Percentiles rank a stretch among this genome's conserved stretches.
Evolutionary conservation across 345 rosid species (phyloP).

Genomic region (Eucalyptus sideroxylon): DNA sequence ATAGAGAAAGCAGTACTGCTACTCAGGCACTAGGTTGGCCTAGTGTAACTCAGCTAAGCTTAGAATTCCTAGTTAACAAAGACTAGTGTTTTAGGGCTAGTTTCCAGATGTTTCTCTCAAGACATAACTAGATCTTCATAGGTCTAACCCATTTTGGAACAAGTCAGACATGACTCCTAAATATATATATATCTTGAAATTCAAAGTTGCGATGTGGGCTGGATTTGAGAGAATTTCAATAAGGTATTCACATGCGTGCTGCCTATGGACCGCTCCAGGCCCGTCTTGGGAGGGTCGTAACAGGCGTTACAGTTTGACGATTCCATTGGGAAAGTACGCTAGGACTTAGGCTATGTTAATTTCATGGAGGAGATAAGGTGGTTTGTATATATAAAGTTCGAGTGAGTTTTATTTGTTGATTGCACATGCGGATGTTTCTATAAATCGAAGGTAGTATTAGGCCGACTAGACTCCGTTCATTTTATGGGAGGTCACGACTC

Average conservation of each 20-base stretch:
- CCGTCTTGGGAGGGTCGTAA: background rate
- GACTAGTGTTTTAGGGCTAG: background rate
- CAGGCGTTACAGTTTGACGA: background rate
- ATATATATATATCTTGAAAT: background rate
- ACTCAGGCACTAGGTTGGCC: background rate
- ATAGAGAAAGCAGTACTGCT: background rate
- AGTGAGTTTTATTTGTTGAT: background rate
- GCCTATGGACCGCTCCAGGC: background rate
- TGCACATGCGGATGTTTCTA: background rate
- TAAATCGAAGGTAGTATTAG: too few relatives aligned
- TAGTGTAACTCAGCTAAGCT: background rate
- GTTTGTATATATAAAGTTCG: background rate
- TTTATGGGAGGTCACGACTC: background rate
- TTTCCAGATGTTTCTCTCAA: too few relatives aligned
- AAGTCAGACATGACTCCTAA: background rate
- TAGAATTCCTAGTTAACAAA: background rate
- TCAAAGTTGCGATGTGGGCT: background rate
- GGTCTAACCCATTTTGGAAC: background rate
- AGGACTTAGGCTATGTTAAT: background rate
- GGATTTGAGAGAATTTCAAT: background rate
- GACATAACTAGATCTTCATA: background rate
- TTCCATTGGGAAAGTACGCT: rapidly evolving
- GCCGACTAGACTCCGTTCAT: background rate
- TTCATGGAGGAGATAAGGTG: background rate
- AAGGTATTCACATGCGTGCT: background rate